A percentile compares a stretch with the other conserved stretches of the same genome.
These are phyloP conservation scores for Xylaria hypoxylon DNA, from an alignment of 2,329 filamentous ascomycete genomes.

Conservation along the genomic window DNA sequence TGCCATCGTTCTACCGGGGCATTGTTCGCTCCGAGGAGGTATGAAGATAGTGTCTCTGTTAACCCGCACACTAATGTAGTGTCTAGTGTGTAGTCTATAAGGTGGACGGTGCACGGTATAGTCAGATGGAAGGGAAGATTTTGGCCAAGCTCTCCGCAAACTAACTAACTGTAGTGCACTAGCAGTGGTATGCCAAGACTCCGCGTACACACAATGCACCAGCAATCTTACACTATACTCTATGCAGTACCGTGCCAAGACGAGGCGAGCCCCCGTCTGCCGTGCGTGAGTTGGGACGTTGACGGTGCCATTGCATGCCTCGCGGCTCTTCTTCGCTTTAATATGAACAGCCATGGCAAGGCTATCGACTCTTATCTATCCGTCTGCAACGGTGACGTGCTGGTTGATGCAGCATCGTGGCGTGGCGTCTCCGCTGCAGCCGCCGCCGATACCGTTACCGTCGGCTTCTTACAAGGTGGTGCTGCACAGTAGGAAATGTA, in stretches of 20 bases:
- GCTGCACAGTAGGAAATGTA: neutral
- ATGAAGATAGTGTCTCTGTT: constrained; percentile 15
- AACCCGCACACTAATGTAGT: constrained; percentile 17
- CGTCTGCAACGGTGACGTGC: constrained; percentile 24
- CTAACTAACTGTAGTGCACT: neutral
- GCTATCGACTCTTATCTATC: constrained; percentile 38
- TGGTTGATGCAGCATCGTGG: constrained; percentile 20
- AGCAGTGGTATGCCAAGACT: constrained; percentile 11
- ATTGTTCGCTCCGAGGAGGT: constrained; percentile 4
- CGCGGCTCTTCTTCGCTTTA: constrained; percentile 52
- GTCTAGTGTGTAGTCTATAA: constrained; percentile 28
- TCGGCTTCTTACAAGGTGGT: neutral
- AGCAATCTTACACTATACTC: constrained; percentile 22
- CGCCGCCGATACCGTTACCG: constrained; percentile 2
- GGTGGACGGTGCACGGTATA: constrained; percentile 10
- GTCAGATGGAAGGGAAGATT: neutral
- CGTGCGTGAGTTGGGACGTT: constrained; percentile 29
- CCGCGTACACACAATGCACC: neutral
- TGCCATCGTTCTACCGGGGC: constrained; percentile 3
- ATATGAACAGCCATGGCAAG: constrained; percentile 44
- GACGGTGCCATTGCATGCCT: constrained; percentile 33
- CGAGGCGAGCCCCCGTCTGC: constrained; percentile 40
- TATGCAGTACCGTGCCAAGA: constrained; percentile 42
- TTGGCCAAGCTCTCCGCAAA: constrained; percentile 23
- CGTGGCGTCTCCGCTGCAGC: constrained; percentile 15